These are phyloP conservation scores for Incumbomyces lentus DNA, from an alignment of 2,329 filamentous ascomycete genomes.

Conservation along the genomic window DNA sequence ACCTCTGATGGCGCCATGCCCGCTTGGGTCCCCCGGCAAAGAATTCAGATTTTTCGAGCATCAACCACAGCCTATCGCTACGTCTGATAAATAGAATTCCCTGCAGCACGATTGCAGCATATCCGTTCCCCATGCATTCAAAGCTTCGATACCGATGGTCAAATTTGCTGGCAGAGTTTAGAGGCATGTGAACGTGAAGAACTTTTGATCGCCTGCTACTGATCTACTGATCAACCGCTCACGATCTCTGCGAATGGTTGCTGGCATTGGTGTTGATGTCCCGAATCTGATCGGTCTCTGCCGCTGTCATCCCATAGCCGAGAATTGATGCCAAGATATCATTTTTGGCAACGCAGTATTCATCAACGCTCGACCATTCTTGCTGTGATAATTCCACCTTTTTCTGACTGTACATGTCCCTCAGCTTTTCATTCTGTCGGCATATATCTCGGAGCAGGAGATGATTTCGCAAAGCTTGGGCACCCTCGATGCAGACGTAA, in stretches of 20 bases:
- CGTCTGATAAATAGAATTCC: background rate
- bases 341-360: conserved; percentile 18
- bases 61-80: background rate
- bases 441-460: conserved; percentile 29
- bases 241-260: no score
- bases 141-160: background rate
- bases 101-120: background rate
- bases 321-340: background rate
- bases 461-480: conserved; percentile 28
- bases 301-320: background rate
- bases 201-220: no score
- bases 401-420: conserved; percentile 19
- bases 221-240: no score
- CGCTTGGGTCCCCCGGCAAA: background rate
- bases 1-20: background rate
- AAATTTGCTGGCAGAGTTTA: no score
- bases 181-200: no score
- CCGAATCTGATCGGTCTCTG: background rate
- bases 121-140: background rate
- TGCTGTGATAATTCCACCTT: conserved; percentile 11
- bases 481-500: conserved; percentile 29
- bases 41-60: background rate
- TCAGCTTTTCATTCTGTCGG: conserved; percentile 22
- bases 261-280: background rate
- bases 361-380: conserved; percentile 14